Conservation (phyloP, 495 filamentous ascomycete species). For the Tuber umbilicatum region DNA sequence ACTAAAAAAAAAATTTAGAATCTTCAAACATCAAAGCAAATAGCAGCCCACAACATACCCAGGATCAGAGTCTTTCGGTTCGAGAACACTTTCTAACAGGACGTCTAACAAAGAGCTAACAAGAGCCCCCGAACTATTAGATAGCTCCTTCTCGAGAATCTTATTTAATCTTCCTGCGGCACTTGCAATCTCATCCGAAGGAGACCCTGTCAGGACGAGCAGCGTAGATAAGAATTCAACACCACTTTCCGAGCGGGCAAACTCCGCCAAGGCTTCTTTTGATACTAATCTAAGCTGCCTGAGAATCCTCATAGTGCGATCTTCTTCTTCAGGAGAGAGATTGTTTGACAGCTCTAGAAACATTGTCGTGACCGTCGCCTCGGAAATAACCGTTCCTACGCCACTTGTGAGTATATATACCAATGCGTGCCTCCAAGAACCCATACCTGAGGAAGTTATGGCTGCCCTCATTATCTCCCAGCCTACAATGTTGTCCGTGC, state of each 20-base stretch:
- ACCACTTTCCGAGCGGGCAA: conserved; percentile 48
- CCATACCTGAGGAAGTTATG: conserved; percentile 43
- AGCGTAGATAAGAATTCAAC: conserved; percentile 53
- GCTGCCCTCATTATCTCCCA: conserved; percentile 47
- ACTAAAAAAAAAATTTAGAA: conserved; percentile 38
- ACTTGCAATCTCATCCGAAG: conserved; percentile 51
- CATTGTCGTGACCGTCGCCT: conserved; percentile 38
- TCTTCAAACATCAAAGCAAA: not conserved
- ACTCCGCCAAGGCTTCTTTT: conserved; percentile 43
- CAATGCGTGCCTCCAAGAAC: not conserved
- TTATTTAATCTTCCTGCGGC: conserved; percentile 48
- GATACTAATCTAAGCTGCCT: conserved; percentile 46
- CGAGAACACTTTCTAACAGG: conserved; percentile 49
- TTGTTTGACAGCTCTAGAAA: conserved; percentile 45
- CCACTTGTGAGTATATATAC: not conserved
- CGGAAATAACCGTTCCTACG: conserved; percentile 11
- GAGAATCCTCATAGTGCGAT: conserved; percentile 42
- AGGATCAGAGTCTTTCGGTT: conserved; percentile 52
- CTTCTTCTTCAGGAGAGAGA: conserved; percentile 45
- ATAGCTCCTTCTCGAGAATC: conserved; percentile 44
- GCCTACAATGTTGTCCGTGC: conserved; percentile 15
- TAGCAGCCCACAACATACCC: conserved; percentile 33
- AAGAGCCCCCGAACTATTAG: conserved; percentile 45
- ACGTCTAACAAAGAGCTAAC: conserved; percentile 46
- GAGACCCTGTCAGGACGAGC: conserved; percentile 53